phyloP scores from a whole-genome alignment of 352 stramenopile genomes.

The Blastocystis sp. region DNA sequence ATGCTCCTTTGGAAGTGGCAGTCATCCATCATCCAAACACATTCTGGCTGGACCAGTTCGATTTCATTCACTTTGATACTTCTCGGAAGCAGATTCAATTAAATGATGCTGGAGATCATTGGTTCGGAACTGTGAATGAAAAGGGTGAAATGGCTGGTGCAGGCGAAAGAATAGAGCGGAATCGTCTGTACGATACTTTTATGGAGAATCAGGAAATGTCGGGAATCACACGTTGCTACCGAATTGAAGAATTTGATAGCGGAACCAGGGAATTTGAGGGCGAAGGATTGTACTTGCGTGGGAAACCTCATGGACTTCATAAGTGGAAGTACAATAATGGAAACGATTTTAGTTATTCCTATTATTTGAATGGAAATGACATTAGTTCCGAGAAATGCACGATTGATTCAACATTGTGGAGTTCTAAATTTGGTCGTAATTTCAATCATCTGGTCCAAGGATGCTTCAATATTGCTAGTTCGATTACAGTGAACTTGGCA shows the following conservation, averaged over 20 bases:
- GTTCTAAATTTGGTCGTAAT: no score
- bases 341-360: not conserved
- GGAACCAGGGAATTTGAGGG: not conserved
- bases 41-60: constrained; percentile 1
- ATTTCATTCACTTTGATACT: not conserved
- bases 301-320: not conserved
- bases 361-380: not conserved
- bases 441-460: not conserved
- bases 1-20: not conserved
- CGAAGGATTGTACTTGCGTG: not conserved
- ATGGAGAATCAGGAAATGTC: not conserved
- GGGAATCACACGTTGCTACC: not conserved
- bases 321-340: not conserved
- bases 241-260: not conserved
- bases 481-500: not conserved
- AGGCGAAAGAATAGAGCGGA: not conserved
- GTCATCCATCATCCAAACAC: not conserved
- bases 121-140: not conserved
- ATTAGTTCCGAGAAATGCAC: no score
- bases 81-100: not conserved
- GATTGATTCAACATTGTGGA: no score
- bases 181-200: not conserved
- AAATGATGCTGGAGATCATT: not conserved
- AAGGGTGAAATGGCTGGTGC: not conserved
- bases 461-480: not conserved